Percentiles rank a stretch among this genome's conserved stretches.
phyloP scores from a whole-genome alignment of 441 rosid species.

The Rhodomyrtus psidioides region DNA sequence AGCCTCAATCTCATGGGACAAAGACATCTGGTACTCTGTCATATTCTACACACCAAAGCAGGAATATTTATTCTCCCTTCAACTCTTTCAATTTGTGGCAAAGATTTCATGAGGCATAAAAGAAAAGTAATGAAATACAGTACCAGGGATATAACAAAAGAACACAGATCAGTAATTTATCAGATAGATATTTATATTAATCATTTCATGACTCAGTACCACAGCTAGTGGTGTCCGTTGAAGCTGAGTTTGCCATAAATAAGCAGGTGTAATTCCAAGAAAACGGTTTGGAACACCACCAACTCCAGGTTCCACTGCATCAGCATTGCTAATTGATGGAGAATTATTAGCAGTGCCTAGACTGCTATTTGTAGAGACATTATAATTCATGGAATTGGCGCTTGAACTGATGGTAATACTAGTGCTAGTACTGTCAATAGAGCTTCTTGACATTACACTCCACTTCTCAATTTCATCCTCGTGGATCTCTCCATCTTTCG shows the following conservation, averaged over 20 bases:
- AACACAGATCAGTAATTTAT: neutral
- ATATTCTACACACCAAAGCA: constrained; percentile 40
- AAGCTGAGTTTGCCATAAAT: constrained; percentile 83
- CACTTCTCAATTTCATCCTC: constrained; percentile 94
- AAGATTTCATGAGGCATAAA: neutral
- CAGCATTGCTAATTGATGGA: constrained; percentile 20
- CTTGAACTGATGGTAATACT: constrained; percentile 66
- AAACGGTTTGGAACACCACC: constrained; percentile 93
- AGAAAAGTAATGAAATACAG: neutral
- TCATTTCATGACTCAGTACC: constrained; percentile 25
- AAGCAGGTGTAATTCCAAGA: constrained; percentile 81
- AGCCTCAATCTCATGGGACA: constrained; percentile 74
- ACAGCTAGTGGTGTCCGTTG: constrained; percentile 47
- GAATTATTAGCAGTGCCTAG: constrained; percentile 28
- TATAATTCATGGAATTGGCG: constrained; percentile 54
- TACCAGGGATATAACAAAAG: neutral
- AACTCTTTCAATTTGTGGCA: neutral
- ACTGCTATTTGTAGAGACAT: constrained; percentile 41
- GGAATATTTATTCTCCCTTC: neutral
- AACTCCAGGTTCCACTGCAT: constrained; percentile 55
- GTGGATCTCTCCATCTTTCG: constrained; percentile 84
- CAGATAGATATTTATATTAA: neutral
- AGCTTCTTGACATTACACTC: constrained; percentile 75
- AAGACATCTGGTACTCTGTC: constrained; percentile 77
- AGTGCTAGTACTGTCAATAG: constrained; percentile 78